Percentiles rank a stretch among this genome's conserved stretches.
Evolutionary conservation across 2,329 filamentous ascomycete genomes (phyloP).

Genomic region (Lachnum nothofagi): DNA sequence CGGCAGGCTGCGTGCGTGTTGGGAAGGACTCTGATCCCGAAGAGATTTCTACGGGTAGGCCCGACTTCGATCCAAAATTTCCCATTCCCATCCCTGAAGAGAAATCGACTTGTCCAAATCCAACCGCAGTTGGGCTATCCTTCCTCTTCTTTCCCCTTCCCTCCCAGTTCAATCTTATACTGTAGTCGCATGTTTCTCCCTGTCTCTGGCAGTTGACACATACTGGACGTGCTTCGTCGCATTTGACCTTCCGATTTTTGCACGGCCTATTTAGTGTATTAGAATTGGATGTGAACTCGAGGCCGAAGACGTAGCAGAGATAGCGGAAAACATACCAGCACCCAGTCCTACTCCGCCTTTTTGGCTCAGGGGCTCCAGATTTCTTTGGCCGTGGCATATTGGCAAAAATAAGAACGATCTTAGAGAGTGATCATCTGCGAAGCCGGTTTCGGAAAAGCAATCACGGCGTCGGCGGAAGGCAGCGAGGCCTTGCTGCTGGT

Average conservation of each 20-base stretch:
- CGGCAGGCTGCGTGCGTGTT: neutral
- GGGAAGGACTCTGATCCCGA: neutral
- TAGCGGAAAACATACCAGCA: constrained; percentile 51
- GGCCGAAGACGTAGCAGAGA: neutral
- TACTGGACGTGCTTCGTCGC: constrained; percentile 69
- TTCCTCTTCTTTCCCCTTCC: constrained; percentile 60
- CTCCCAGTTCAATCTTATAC: constrained; percentile 75
- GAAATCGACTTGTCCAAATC: constrained; percentile 13
- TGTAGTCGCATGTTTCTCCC: constrained; percentile 73
- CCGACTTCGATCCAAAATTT: constrained; percentile 4
- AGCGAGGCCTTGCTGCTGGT: neutral
- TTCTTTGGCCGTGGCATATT: constrained; percentile 63
- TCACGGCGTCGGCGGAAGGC: neutral
- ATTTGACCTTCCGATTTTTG: constrained; percentile 75
- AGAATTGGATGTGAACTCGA: neutral
- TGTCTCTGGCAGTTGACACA: constrained; percentile 70
- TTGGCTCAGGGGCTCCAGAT: constrained; percentile 58
- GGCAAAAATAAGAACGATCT: neutral
- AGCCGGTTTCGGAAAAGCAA: neutral
- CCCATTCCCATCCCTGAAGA: constrained; percentile 2
- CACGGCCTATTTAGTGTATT: constrained; percentile 55
- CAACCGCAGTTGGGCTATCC: constrained; percentile 27
- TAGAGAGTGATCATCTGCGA: neutral
- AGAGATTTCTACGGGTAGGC: neutral
- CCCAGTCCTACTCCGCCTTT: constrained; percentile 62